Evolutionary conservation across 129 eudicot species (phyloP), one percentile per base, ranked within the genome.

Genomic region (Flaveria bidentis): DNA sequence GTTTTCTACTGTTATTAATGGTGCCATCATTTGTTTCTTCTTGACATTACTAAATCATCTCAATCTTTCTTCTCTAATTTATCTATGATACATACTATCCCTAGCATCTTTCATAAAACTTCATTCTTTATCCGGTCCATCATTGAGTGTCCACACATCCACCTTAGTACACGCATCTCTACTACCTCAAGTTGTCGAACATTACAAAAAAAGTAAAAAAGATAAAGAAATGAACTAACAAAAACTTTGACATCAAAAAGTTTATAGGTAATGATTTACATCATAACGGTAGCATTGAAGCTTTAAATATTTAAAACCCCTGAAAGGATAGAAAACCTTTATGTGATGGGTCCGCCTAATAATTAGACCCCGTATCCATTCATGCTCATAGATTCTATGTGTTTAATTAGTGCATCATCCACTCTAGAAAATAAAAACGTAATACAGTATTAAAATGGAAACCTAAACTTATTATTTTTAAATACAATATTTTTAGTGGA

Each of bases 241-340:
- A 53, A 2, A 20, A 49, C 16, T 2, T 33, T 33, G 63, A 9
- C 64, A 22, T 22, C 64, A 22, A 57, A 20, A 57, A 10, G 33
- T 10, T 20, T 22, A 57, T 22, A 20, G 36, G 33, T 57, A 57
- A 57, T 22, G 64, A 22, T 57, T 57, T n/a, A 57, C 64, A 57
- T 57, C 64, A 57, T 57, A 22, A 57, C 22, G 23, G 36, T 58
- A 58, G 64, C 64, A 20, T 58, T 58, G 64, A 58, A 58, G 36
- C 64, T 58, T 58, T 58, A 15, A 58, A 58, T 22, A 58, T 58
- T 30, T 15, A 3, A 55, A 22, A 58, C 64, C 6, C 6, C 11
- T 23, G 1, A 57, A 10, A 55, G 9, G 61, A 55, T 55, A 18
- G 12, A 55, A 18, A n/a, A 55, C 28, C 62, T 55, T 55, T 17